These are phyloP conservation scores for Populus nigra DNA, from an alignment of 345 rosid genomes.

Conservation along the genomic window DNA sequence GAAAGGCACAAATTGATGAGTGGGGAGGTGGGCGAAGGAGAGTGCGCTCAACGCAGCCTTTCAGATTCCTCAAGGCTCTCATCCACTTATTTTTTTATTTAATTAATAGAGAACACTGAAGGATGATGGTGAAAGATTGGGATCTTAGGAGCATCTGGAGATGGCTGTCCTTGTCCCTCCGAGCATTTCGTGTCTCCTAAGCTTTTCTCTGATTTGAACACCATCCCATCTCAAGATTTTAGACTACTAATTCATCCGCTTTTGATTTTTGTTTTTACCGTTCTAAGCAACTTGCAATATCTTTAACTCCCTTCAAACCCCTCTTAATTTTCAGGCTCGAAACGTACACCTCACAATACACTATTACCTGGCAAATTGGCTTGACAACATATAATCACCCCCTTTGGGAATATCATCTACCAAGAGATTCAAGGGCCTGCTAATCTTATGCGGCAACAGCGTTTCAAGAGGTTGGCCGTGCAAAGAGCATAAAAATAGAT, in stretches of 20 bases:
- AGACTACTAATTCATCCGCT: neutral
- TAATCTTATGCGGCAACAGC: too few relatives aligned
- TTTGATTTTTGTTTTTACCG: neutral
- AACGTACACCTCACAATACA: neutral
- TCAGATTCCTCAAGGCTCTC: conserved; percentile 48
- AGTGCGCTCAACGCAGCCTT: conserved; percentile 27
- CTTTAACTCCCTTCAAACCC: neutral
- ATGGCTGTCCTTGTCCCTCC: conserved; percentile 20
- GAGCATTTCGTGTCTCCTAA: conserved; percentile 23
- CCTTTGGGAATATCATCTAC: neutral
- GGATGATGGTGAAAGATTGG: neutral
- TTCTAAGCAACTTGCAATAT: neutral
- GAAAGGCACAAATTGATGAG: neutral
- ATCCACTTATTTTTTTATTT: conserved; percentile 23
- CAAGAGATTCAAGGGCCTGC: too few relatives aligned
- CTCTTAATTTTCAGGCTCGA: neutral
- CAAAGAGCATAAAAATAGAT: too few relatives aligned
- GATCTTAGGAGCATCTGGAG: conserved; percentile 8
- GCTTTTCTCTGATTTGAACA: conserved; percentile 1
- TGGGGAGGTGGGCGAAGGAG: neutral
- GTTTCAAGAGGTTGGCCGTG: too few relatives aligned
- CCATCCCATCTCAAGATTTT: neutral
- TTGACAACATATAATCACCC: neutral
- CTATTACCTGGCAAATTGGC: too few relatives aligned
- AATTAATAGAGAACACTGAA: neutral